phyloP scores from a whole-genome alignment of 148 eudicot species.

The Camellia lanceoleosa region DNA sequence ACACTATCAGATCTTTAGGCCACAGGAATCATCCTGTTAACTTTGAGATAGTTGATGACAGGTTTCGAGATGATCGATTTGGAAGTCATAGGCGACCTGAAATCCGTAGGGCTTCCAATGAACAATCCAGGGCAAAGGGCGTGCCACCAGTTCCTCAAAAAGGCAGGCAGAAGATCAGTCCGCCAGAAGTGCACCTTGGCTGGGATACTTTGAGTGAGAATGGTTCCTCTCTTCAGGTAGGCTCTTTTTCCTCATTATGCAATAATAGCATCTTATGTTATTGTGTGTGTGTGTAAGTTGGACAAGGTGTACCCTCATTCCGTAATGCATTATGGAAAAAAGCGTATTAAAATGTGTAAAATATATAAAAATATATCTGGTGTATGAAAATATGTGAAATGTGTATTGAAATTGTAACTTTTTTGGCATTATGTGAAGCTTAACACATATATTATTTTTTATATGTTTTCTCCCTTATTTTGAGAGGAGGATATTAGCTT shows the following conservation, averaged over 20 bases:
- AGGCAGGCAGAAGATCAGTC: conserved; percentile 16
- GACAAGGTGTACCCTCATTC: neutral
- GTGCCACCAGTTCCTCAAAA: conserved; percentile 35
- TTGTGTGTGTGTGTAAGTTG: neutral
- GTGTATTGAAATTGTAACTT: too few species aligned
- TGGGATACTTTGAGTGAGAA: conserved; percentile 54
- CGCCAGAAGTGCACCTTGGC: conserved; percentile 33
- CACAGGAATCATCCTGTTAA: conserved; percentile 32
- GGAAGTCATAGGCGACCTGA: conserved; percentile 44
- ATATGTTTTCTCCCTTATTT: neutral
- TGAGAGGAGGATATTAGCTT: neutral
- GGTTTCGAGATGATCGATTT: conserved; percentile 46
- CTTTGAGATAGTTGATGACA: conserved; percentile 51
- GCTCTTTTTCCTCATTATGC: neutral
- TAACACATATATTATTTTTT: neutral
- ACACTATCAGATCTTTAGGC: conserved; percentile 28
- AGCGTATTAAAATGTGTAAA: too few species aligned
- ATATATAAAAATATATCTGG: too few species aligned
- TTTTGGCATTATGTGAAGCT: too few species aligned
- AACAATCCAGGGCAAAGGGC: conserved; percentile 35
- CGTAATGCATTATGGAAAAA: too few species aligned
- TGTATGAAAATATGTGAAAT: too few species aligned
- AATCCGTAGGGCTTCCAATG: conserved; percentile 39
- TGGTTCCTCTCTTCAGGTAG: conserved; percentile 33
- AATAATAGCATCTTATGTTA: neutral